Base-by-base conservation (phyloP, 2,329 filamentous ascomycete genomes). In the Pseudocercospora pini-densiflorae region DNA sequence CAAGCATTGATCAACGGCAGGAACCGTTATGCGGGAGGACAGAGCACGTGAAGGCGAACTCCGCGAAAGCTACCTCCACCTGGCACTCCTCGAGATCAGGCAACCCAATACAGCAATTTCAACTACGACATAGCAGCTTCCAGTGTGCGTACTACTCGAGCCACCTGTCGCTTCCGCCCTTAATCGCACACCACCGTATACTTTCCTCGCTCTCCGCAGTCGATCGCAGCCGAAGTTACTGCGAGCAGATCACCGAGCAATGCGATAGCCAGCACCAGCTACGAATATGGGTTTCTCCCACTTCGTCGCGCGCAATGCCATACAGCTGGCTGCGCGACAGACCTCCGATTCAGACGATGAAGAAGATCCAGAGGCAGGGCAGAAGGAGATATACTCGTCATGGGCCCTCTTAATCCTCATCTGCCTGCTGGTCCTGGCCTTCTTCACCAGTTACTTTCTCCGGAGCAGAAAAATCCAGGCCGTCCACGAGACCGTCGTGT, bases 371-470 rank as follows among this genome's bases (percentile, higher is more conserved):
- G 93, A 97, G 80, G 90, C 92, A 51, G 91, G 92, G 57, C 89
- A 97, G 80, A 94, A 97, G 84, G 95, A 99, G 83, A 92, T 97
- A 71, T 92, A 93, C 78, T 91, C 94, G 74, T 97, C 95, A 83
- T 97, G 93, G 93, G 94, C 94, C 31, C 89, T 99, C 72, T 97
- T 97, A 82, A 99, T 99, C 77, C 89, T 97, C 74, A 97, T 99
- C 74, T 87, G 93, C 82, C 89, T 99, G 74, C 89, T 99, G 75
- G 97, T 98, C 73, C 88, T 92, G 71, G 94, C 95, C 69, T 92
- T 99, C 74, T 97, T 98, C 80, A 97, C 93, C 53, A 97, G 94
- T 85, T 99, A 99, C 82, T 91, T 96, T 73, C 87, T 99, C 68
- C 94, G 98, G 81, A 92, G 95, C 82, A 94, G 92, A 81, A 97